Conservation (phyloP, 768 basidiomycete species). For the Serendipita indica region DNA sequence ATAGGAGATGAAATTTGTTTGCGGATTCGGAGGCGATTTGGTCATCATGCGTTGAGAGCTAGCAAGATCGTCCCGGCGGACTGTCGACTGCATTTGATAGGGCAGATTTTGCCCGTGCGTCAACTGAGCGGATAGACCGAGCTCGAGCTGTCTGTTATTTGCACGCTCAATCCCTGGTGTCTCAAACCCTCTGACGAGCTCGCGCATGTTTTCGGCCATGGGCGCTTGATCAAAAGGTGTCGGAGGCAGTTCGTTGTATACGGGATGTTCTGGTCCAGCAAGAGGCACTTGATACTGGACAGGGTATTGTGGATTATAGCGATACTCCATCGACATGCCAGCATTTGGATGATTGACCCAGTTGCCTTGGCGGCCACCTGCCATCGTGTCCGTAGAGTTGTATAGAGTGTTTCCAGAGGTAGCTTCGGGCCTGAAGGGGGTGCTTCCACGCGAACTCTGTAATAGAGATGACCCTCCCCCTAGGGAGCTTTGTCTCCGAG, state of each 20-base stretch:
- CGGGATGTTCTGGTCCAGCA: not conserved
- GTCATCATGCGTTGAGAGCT: not conserved
- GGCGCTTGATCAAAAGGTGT: conserved; percentile 5
- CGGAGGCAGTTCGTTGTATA: not conserved
- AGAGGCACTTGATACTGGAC: not conserved
- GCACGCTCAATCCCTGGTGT: not conserved
- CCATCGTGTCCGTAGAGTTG: not conserved
- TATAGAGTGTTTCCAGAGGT: not conserved
- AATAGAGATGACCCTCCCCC: not conserved
- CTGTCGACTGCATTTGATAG: not conserved
- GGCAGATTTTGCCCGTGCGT: not conserved
- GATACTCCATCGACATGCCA: not conserved
- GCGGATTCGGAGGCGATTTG: not conserved
- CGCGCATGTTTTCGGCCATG: conserved; percentile 3
- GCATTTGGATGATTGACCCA: not conserved
- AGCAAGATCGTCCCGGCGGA: not conserved
- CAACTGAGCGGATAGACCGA: not conserved
- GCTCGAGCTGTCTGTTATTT: not conserved
- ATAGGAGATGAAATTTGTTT: not conserved
- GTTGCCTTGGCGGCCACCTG: not conserved
- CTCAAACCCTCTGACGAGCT: conserved; percentile 2
- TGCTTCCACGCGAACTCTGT: not conserved
- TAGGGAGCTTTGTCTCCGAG: conserved; percentile 31
- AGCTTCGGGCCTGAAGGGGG: not conserved
- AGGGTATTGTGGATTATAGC: not conserved